Evolutionary conservation across 2,329 filamentous ascomycete species (phyloP).

Genomic region (Fusarium nelsonii): DNA sequence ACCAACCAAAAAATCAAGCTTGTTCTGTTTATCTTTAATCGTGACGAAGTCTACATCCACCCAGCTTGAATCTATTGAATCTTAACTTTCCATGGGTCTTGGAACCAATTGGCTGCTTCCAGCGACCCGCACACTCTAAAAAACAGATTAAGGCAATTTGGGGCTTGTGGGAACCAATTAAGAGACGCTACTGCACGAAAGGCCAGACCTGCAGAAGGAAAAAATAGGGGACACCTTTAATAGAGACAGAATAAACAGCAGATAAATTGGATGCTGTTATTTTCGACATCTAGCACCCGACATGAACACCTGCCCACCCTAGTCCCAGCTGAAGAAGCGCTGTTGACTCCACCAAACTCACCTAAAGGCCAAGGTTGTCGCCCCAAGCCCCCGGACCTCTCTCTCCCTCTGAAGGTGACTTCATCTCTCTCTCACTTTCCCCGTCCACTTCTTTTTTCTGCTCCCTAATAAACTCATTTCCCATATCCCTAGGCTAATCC

Average conservation of each 20-base stretch:
- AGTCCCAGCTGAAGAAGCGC: background rate
- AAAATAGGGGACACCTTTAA: constrained; percentile 24
- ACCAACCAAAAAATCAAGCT: background rate
- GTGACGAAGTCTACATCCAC: background rate
- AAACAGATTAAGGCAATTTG: constrained; percentile 19
- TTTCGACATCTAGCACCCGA: background rate
- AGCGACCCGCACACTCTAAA: background rate
- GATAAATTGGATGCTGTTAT: background rate
- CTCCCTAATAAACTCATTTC: constrained; percentile 18
- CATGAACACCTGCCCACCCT: background rate
- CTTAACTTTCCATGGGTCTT: background rate
- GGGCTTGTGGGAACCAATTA: constrained; percentile 21
- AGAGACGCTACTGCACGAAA: constrained; percentile 8
- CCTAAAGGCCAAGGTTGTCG: background rate
- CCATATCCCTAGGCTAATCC: constrained; percentile 14
- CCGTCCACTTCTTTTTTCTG: constrained; percentile 6
- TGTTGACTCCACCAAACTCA: constrained; percentile 21
- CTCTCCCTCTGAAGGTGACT: constrained; percentile 13
- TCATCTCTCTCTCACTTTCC: background rate
- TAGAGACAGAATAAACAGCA: background rate
- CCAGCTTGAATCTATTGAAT: constrained; percentile 10
- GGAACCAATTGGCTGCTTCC: too few species aligned
- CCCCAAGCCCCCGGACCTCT: constrained; percentile 3
- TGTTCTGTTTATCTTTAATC: too few species aligned
- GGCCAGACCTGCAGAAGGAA: background rate